Evolutionary conservation across 805 yeast species (phyloP), one percentile per base, ranked within the genome.

Genomic region (Huiozyma naganishii): DNA sequence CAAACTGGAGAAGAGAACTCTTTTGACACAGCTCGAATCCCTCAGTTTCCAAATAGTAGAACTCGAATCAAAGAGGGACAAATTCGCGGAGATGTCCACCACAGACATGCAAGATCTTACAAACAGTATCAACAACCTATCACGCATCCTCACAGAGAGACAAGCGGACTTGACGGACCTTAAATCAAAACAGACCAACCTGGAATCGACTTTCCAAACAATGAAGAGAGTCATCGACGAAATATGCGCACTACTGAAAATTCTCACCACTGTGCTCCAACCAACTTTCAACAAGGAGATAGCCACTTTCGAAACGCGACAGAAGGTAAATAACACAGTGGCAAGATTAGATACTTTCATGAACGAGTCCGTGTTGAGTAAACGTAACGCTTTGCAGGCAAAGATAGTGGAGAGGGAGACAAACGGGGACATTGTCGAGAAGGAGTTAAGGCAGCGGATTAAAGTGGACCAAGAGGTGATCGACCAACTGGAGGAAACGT

Each of bases 1-100:
- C 61, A 81, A 78, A 60, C 63, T 70, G 12, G 79, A 79, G 41
- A 85, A 84, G 57, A 63, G 68, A n/a, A 62, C 73, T 36, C 58
- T 82, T 43, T 69, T 79, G 12, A 73, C 74, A 39, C 73, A 76
- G 44, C 59, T 82, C 7, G 86, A 83, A 50, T 79, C 78, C 47
- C 72, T 73, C 44, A 77, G 74, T 45, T 78, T 74, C 44, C 61
- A 78, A 37, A 65, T 77, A 12, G 62, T 74, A 10, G 86, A 80
- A 45, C 58, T 77, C 2, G 74, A 71, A 42, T 73, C 75, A 40
- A 80, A 78, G 41, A 61, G 77, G 23, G 85, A 79, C 32, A 76
- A 74, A 48, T 64, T 84, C 42, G 71, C 73, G 45, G 72, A 73
- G 30, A 82, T 80, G 52, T 68, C 80, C 3, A 71, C 74, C 35